Conservation (phyloP, 306 rosid species). For the Glycine soja region DNA sequence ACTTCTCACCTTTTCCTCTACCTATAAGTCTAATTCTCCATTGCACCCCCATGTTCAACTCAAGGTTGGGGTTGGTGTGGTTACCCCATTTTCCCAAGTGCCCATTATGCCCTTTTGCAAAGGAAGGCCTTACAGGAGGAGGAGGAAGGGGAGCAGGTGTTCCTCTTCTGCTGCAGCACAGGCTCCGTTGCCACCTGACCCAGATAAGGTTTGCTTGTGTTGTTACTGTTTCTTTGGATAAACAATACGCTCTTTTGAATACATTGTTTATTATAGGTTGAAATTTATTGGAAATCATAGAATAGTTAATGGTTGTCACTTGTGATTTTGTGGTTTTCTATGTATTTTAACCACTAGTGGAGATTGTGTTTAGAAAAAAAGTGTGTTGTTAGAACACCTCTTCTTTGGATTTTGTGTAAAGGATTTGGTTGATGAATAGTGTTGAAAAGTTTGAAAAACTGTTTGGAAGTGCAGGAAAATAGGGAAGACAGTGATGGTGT, state of each 20-base stretch:
- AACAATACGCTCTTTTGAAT: not conserved
- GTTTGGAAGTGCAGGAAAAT: constrained; percentile 50
- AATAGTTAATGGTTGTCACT: not conserved
- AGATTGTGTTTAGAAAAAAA: not conserved
- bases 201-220: constrained; percentile 56
- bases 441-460: constrained; percentile 29
- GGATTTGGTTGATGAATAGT: constrained; percentile 20
- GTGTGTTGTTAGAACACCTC: not conserved
- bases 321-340: not conserved
- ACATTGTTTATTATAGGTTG: not conserved
- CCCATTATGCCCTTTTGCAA: constrained; percentile 36
- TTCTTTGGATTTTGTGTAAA: constrained; percentile 25
- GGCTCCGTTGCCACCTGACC: constrained; percentile 55
- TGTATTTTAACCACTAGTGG: not conserved
- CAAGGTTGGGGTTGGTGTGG: constrained; percentile 34
- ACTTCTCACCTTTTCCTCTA: constrained; percentile 21
- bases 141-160: constrained; percentile 44
- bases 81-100: constrained; percentile 33
- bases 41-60: constrained; percentile 38
- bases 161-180: constrained; percentile 41
- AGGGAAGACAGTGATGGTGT: constrained; percentile 37
- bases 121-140: constrained; percentile 45
- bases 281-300: not conserved
- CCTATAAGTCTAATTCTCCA: constrained; percentile 42
- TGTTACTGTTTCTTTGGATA: constrained; percentile 2